phyloP scores from a whole-genome alignment of 139 green algal species.

The Asterochloris sp. region DNA sequence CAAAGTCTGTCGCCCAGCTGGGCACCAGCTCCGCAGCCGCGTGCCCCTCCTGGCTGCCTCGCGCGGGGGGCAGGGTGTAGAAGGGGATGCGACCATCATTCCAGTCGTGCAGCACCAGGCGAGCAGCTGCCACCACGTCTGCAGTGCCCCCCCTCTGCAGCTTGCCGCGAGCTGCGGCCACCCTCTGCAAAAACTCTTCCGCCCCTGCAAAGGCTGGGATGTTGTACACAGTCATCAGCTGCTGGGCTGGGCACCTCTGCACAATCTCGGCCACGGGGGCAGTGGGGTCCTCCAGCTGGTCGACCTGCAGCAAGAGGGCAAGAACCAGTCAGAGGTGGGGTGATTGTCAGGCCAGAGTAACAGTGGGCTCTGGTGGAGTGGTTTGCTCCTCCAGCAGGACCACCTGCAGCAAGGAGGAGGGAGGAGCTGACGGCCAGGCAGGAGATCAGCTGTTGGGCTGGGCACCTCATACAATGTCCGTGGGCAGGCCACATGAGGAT shows the following conservation, averaged over 20 bases:
- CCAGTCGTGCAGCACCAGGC: slow-evolving; percentile 93
- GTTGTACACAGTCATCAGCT: slow-evolving; percentile 91
- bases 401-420: no score
- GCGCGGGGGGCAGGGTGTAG: slow-evolving; percentile 79
- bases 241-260: slow-evolving; percentile 68
- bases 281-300: slow-evolving; percentile 77
- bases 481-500: no score
- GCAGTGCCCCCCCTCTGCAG: slow-evolving; percentile 58
- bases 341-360: no score
- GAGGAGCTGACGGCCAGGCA: no score
- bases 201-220: slow-evolving; percentile 55
- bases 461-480: no score
- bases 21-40: slow-evolving; percentile 60
- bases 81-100: slow-evolving; percentile 89
- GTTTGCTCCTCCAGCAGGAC: no score
- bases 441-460: no score
- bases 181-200: slow-evolving; percentile 75
- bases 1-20: slow-evolving; percentile 72
- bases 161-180: slow-evolving; percentile 80
- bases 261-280: slow-evolving; percentile 81
- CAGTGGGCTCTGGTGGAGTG: no score
- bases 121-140: slow-evolving; percentile 47
- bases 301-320: slow-evolving; percentile 47
- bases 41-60: slow-evolving; percentile 43
- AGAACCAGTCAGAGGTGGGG: no score